These are phyloP conservation scores for Scleroderma citrinum DNA, from an alignment of 768 basidiomycete genomes.

Conservation along the genomic window DNA sequence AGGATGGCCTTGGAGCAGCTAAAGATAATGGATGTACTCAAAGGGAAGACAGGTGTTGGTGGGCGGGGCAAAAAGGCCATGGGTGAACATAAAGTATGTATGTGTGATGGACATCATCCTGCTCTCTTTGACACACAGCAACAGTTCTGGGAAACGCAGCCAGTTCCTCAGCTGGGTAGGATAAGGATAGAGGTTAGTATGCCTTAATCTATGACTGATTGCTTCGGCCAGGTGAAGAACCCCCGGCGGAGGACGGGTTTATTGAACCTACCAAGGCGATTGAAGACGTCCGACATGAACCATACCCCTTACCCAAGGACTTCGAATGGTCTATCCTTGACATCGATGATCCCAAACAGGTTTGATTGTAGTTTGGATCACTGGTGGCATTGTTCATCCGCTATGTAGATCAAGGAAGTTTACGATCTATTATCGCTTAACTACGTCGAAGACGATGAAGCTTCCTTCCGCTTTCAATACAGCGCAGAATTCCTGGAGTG, in stretches of 20 bases:
- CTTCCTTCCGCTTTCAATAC: conserved; percentile 95
- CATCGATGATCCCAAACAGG: conserved; percentile 71
- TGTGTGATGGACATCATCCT: conserved; percentile 6
- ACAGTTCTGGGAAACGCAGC: conserved; percentile 98
- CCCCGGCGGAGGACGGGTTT: conserved; percentile 71
- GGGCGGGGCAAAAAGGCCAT: conserved; percentile 75
- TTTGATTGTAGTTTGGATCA: conserved; percentile 18
- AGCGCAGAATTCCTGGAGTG: conserved; percentile 91
- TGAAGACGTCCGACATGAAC: conserved; percentile 81
- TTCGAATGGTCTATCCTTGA: conserved; percentile 90
- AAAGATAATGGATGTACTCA: conserved; percentile 78
- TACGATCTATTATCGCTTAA: conserved; percentile 87
- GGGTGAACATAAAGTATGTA: conserved; percentile 80
- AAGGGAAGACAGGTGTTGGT: conserved; percentile 73
- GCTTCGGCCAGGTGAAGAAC: conserved; percentile 47
- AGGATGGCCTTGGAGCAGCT: conserved; percentile 66
- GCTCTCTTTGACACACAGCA: neutral
- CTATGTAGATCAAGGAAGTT: conserved; percentile 74
- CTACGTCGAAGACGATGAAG: conserved; percentile 96
- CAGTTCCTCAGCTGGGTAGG: conserved; percentile 86
- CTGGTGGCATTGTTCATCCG: neutral
- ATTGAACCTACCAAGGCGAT: conserved; percentile 78
- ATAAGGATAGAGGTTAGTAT: conserved; percentile 29
- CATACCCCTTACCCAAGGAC: conserved; percentile 83
- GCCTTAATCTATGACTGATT: neutral